Evolutionary conservation across 1,284 basidiomycete species (phyloP), one percentile per base, ranked within the genome.

Genomic region (Tilletia setariae): DNA sequence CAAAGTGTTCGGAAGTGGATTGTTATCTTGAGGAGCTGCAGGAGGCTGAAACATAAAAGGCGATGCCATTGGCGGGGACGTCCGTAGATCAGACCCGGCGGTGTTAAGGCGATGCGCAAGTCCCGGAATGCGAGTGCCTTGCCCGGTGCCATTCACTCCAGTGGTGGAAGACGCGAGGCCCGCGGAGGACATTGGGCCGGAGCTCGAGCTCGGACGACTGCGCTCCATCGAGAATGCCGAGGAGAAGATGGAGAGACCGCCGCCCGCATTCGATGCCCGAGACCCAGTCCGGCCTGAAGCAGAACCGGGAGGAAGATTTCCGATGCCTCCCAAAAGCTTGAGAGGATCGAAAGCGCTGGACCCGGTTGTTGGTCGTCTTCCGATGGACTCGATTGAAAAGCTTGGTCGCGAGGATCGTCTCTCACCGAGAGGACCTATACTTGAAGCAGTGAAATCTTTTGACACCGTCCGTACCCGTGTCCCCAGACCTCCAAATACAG

Each of bases 1-100:
- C 30, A 61, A 30, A 19, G n/a, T 61, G 28, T 25, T 25, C 7
- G 56, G 9, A 40, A 35, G 30, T 13, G 32, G 28, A 4, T 30
- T 35, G 7, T 2, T 16, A 11, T 15, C 56, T 16, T 30, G 23
- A 25, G 56, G 15, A 2, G 75, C 61, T 30, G 75, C 74, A 21
- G 75, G 75, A 7, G 75, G 75, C 65, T 75, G 74, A 30, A 76
- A 76, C 75, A 76, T 76, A 67, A 76, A 76, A 1, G 75, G 75
- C 43, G 75, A 76, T 15, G 73, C 69, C 66, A 64, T 71, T 35
- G 67, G 67, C 16, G 75, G 75, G 46, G 72, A 74, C 0, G 72
- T 74, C 16, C 74, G 69, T 4, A 73, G 66, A 30, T 75, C 75
- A 19, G 75, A 74, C 46, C 72, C 70, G 56, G 69, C 72, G 2